Evolutionary conservation across 2,329 filamentous ascomycete species (phyloP), one percentile per base, ranked within the genome.

Genomic region (Neophaeococcomyces mojaviensis): DNA sequence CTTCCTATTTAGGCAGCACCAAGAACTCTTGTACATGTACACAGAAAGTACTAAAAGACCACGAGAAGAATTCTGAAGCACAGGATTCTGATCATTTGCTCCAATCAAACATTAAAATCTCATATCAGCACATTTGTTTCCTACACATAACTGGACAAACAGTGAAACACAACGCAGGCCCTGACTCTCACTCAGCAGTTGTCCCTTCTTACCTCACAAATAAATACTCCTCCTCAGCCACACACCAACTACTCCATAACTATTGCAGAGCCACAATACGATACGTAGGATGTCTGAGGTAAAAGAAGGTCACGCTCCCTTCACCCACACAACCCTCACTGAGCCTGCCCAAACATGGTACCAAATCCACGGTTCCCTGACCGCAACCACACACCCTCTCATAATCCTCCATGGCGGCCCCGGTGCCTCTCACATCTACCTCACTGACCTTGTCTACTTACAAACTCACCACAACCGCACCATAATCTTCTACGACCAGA

Each of bases 401-500:
- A 60, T 72, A 16, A 55, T 58, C 30, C 53, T 70, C 9, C 70
- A 73, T 53, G 70, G 71, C 43, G 71, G 71, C 0, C 70, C 70
- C 1, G 73, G 72, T n/a, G 63, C 65, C 24, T 59, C 63, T n/a
- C 68, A 72, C 51, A 61, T 69, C 19, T 72, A 71, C 51, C 52
- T 71, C 16, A 53, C 63, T 1, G 60, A 65, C 1, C 59, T 76
- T 20, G 58, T 57, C 0, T 59, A 64, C 32, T 61, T 75, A 3
- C 52, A 64, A 15, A 47, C 53, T 3, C 55, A 63, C 15, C 61
- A 64, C 52, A 55, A 57, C 22, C 64, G 68, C 5, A 70, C 74
- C 0, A 59, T 77, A 2, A 58, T 78, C 22, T 67, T 76, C 55
- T 78, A 78, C 56, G 74, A 78, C 52, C 74, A 78, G 49, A 62